Conservation (phyloP, 441 rosid species). For the Populus tomentosa region DNA sequence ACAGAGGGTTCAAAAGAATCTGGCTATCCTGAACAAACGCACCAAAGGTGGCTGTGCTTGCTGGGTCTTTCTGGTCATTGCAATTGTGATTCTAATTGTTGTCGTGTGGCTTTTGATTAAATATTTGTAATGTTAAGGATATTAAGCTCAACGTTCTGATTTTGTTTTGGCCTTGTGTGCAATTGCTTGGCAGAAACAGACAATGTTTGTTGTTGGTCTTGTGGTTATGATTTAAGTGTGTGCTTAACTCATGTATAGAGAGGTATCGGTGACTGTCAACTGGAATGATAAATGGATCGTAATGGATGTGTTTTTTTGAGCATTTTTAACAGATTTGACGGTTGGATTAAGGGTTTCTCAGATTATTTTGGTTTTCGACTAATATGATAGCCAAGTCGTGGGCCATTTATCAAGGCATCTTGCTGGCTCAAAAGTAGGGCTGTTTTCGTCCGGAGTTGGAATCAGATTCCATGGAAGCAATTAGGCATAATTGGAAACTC, state of each 20-base stretch:
- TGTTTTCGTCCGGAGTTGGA: no score
- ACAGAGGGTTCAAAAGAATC: conserved; percentile 5
- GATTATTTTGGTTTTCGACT: background rate
- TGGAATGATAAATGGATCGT: background rate
- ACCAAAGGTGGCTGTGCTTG: background rate
- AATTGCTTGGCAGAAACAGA: background rate
- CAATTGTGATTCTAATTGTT: background rate
- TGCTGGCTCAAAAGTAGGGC: no score
- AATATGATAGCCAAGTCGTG: no score
- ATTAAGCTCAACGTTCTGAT: background rate
- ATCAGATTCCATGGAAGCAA: no score
- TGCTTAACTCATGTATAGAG: background rate
- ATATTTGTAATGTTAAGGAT: background rate
- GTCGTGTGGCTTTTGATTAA: background rate
- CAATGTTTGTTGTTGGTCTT: background rate
- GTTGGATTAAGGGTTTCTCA: background rate
- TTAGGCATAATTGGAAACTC: no score
- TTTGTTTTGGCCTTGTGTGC: background rate
- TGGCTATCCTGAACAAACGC: background rate
- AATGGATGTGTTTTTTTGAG: background rate
- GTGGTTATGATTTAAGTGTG: background rate
- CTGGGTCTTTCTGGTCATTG: background rate
- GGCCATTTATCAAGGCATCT: no score
- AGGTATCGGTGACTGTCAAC: background rate
- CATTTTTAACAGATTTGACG: background rate